Conservation (phyloP, 23 red algal species). For the Gracilaria domingensis region DNA sequence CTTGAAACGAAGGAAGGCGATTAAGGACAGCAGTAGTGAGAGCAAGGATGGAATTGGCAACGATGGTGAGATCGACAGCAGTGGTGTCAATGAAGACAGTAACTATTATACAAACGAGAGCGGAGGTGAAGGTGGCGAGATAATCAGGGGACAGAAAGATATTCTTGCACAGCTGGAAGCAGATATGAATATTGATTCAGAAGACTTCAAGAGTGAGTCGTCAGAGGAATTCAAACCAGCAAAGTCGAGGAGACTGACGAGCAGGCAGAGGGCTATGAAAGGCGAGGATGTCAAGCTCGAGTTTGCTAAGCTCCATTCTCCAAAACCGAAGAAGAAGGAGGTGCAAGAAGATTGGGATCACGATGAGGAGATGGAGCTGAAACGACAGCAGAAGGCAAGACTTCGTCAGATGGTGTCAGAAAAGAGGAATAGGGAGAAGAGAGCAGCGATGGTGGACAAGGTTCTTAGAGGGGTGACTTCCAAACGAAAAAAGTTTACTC, state of each 20-base stretch:
- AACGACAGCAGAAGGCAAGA: constrained; percentile 71
- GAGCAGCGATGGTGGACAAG: constrained; percentile 82
- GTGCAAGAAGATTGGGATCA: constrained; percentile 47
- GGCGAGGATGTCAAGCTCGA: constrained; percentile 64
- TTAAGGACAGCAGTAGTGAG: constrained; percentile 38
- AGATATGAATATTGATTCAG: constrained; percentile 43
- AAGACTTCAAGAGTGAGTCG: constrained; percentile 16
- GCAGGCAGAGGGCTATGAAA: constrained; percentile 67
- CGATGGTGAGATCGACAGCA: constrained; percentile 9
- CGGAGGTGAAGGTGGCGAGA: constrained; percentile 19
- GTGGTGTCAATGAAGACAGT: constrained; percentile 27
- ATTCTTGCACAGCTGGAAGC: constrained; percentile 31
- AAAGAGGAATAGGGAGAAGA: constrained; percentile 85
- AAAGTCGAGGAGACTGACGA: constrained; percentile 46
- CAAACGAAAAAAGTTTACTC: constrained; percentile 77
- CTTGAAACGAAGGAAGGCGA: constrained; percentile 17
- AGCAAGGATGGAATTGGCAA: constrained; percentile 4
- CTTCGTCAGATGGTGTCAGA: constrained; percentile 79
- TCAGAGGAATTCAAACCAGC: constrained; percentile 23
- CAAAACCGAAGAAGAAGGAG: constrained; percentile 51
- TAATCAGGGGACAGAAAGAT: constrained; percentile 24
- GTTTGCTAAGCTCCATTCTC: constrained; percentile 62
- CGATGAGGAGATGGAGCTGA: constrained; percentile 72
- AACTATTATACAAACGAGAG: constrained; percentile 40
- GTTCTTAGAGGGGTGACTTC: constrained; percentile 82